These are phyloP conservation scores for Chaetomiaceae sp. DNA, from an alignment of 2,329 filamentous ascomycete species.

Conservation along the genomic window DNA sequence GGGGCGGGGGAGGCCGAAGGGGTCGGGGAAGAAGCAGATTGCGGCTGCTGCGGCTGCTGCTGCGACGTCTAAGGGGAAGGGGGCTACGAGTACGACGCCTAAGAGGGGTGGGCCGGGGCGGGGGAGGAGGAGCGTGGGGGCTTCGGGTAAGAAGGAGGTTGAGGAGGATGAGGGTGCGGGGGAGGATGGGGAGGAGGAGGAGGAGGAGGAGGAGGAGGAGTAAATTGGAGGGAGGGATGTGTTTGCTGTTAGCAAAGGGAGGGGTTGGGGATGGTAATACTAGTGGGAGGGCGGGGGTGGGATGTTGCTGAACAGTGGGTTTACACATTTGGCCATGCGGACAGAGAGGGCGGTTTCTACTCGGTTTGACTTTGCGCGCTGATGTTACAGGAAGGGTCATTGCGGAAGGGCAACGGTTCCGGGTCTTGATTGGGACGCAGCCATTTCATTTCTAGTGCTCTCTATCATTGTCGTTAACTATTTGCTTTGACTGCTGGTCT, in stretches of 20 bases:
- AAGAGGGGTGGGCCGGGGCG: constrained; percentile 5
- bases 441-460: no score
- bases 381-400: no score
- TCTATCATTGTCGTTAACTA: no score
- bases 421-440: no score
- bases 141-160: constrained; percentile 2
- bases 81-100: constrained; percentile 3
- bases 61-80: constrained; percentile 1
- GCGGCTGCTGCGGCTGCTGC: not conserved
- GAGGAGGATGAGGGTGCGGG: constrained; percentile 5
- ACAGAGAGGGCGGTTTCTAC: no score
- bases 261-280: not conserved
- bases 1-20: constrained; percentile 5
- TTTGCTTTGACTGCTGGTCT: no score
- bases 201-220: constrained; percentile 16
- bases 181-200: constrained; percentile 8
- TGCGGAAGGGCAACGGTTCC: no score
- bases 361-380: no score
- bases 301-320: no score
- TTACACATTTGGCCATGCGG: no score
- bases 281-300: no score
- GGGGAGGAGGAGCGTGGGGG: not conserved
- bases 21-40: constrained; percentile 5
- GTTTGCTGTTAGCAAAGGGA: not conserved
- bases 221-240: not conserved